phyloP scores from a whole-genome alignment of 768 basidiomycete species.

The Terana coerulea region DNA sequence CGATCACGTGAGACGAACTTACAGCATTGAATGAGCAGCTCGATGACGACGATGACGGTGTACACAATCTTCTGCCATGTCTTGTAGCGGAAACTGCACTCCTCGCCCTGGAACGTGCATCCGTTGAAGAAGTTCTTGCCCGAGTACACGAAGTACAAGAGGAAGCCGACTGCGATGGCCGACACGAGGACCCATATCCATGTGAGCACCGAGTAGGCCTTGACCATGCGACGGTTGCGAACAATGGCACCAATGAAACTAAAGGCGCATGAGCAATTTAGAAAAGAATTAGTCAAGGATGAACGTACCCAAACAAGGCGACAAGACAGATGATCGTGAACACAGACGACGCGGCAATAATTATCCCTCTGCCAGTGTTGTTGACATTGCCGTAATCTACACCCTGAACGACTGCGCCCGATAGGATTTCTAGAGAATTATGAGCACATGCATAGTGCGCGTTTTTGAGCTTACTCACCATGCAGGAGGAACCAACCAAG shows the following conservation, averaged over 20 bases:
- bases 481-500: constrained; percentile 16
- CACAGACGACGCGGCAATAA: constrained; percentile 19
- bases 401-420: constrained; percentile 7
- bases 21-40: constrained; percentile 23
- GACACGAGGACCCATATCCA: constrained; percentile 22
- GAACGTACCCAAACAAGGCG: constrained; percentile 25
- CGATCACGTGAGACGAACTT: constrained; percentile 10
- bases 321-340: constrained; percentile 23
- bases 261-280: background rate
- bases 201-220: constrained; percentile 22
- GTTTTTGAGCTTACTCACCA: background rate
- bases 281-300: too few species aligned
- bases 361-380: constrained; percentile 9
- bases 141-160: constrained; percentile 21
- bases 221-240: constrained; percentile 26
- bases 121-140: constrained; percentile 17
- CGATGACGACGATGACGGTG: constrained; percentile 16
- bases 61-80: constrained; percentile 20
- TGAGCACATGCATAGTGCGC: background rate
- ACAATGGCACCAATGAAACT: constrained; percentile 26
- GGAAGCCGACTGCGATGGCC: constrained; percentile 15
- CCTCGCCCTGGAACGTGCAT: constrained; percentile 15
- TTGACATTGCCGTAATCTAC: constrained; percentile 11
- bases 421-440: background rate
- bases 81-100: constrained; percentile 17